Conservation (phyloP, 2,329 filamentous ascomycete genomes). For the Exserohilum rostratum region DNA sequence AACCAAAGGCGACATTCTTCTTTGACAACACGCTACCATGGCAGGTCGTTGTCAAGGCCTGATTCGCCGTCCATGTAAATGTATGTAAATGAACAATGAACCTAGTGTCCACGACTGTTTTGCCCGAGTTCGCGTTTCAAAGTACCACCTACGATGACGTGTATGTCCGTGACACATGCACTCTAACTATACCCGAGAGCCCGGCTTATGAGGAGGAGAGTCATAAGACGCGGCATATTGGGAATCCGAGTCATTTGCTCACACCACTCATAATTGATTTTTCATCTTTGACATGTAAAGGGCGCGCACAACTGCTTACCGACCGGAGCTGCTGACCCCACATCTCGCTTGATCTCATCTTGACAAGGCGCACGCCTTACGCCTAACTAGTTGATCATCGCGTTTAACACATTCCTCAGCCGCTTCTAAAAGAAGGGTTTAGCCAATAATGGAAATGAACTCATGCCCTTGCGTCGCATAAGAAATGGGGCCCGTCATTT, state of each 20-base stretch:
- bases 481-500: neutral
- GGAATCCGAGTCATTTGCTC: neutral
- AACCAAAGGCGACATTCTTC: slow-evolving; percentile 35
- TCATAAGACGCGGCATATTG: too few relatives aligned
- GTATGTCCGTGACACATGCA: neutral
- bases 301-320: slow-evolving; percentile 4
- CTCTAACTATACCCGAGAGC: neutral
- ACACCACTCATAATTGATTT: neutral
- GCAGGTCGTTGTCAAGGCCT: slow-evolving; percentile 32
- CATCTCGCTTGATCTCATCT: neutral
- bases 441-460: neutral
- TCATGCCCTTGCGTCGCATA: neutral
- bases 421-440: neutral
- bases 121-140: too few relatives aligned
- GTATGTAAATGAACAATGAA: neutral
- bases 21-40: slow-evolving; percentile 34
- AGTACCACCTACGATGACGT: too few relatives aligned
- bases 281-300: slow-evolving; percentile 11
- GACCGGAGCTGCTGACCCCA: slow-evolving; percentile 2
- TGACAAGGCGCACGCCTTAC: slow-evolving; percentile 10
- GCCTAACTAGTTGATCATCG: neutral
- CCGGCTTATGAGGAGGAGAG: neutral
- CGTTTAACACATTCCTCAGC: neutral
- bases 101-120: neutral
- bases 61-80: neutral